Percentiles rank a stretch among this genome's conserved stretches.
These are phyloP conservation scores for Verbena officinalis DNA, from an alignment of 257 asterid species.

Conservation along the genomic window DNA sequence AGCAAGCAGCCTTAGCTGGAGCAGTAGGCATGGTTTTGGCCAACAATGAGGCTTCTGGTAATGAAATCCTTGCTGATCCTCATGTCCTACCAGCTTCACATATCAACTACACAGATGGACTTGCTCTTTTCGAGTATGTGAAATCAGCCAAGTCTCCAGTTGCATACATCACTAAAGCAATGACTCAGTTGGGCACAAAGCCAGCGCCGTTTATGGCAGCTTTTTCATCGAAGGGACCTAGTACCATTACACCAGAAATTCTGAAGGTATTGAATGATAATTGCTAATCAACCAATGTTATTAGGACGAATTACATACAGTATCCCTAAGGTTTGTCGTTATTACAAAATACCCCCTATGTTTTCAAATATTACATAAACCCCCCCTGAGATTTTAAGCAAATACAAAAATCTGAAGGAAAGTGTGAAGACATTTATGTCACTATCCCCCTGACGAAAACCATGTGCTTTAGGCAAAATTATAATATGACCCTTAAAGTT, in stretches of 20 bases:
- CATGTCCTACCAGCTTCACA: slow-evolving; percentile 86
- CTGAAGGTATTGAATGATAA: slow-evolving; percentile 60
- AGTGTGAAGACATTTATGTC: too few relatives aligned
- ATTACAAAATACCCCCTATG: too few relatives aligned
- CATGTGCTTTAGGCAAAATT: too few relatives aligned
- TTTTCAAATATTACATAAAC: too few relatives aligned
- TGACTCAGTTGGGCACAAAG: slow-evolving; percentile 57
- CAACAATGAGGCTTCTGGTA: slow-evolving; percentile 62
- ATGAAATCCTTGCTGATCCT: slow-evolving; percentile 86
- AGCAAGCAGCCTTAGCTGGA: slow-evolving; percentile 73
- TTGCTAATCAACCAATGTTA: slow-evolving; percentile 10
- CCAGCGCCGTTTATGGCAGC: slow-evolving; percentile 95
- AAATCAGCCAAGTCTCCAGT: slow-evolving; percentile 52
- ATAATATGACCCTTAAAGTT: too few relatives aligned
- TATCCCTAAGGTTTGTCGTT: too few relatives aligned
- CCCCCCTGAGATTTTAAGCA: too few relatives aligned
- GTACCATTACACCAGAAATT: slow-evolving; percentile 62
- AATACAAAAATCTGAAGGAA: too few relatives aligned
- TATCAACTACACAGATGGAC: slow-evolving; percentile 72
- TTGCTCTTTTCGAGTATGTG: slow-evolving; percentile 58
- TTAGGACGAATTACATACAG: too few relatives aligned
- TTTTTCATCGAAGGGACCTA: slow-evolving; percentile 87
- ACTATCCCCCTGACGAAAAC: too few relatives aligned
- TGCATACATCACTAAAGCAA: slow-evolving; percentile 60
- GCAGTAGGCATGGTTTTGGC: slow-evolving; percentile 90